phyloP scores from a whole-genome alignment of 1,139 yeast genomes.

The Insectozyma bohioensis region DNA sequence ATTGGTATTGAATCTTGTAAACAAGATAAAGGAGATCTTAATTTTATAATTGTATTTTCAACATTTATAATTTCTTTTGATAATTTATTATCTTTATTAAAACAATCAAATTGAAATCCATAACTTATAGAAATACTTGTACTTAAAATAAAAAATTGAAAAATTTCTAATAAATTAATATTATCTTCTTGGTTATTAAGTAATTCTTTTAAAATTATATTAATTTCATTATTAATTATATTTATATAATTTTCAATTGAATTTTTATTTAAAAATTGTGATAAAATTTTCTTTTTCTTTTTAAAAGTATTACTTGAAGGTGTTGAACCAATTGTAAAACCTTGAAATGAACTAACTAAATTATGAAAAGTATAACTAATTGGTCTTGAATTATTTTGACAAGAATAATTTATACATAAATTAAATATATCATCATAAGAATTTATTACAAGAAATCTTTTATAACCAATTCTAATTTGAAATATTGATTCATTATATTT shows the following conservation, averaged over 20 bases:
- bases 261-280: conserved; percentile 46
- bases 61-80: conserved; percentile 57
- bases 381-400: conserved; percentile 68
- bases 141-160: conserved; percentile 57
- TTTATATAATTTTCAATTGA: conserved; percentile 41
- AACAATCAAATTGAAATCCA: conserved; percentile 54
- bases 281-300: conserved; percentile 53
- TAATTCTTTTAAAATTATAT: conserved; percentile 25
- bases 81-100: conserved; percentile 35
- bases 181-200: conserved; percentile 24
- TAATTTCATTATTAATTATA: conserved; percentile 11
- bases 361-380: conserved; percentile 65
- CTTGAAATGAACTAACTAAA: conserved; percentile 60
- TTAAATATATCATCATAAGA: conserved; percentile 51
- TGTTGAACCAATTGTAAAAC: conserved; percentile 75
- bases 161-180: conserved; percentile 38
- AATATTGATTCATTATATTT: conserved; percentile 46
- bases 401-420: conserved; percentile 55
- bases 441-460: conserved; percentile 63
- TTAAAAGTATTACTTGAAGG: conserved; percentile 60
- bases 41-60: conserved; percentile 63
- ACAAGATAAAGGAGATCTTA: conserved; percentile 64
- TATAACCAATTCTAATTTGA: conserved; percentile 62
- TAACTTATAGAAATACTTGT: conserved; percentile 60
- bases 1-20: conserved; percentile 62